These are phyloP conservation scores for Fusarium sp. DNA, from an alignment of 2,329 filamentous ascomycete species.

Conservation along the genomic window DNA sequence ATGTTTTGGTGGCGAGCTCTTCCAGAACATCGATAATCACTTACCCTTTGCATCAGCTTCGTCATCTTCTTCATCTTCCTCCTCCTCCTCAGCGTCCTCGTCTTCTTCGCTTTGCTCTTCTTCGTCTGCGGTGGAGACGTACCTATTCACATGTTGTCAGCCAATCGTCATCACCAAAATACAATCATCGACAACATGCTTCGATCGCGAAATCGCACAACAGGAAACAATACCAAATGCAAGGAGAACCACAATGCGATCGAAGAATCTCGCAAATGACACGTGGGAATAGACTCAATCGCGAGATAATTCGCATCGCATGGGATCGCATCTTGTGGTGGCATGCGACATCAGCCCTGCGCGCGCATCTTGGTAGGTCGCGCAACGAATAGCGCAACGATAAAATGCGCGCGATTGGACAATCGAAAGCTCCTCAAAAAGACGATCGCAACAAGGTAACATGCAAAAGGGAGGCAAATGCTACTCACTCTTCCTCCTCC, in stretches of 20 bases:
- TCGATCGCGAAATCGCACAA: not conserved
- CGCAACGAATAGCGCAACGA: constrained; percentile 21
- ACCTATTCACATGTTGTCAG: constrained; percentile 42
- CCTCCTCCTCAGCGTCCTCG: constrained; percentile 51
- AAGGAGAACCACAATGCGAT: not conserved
- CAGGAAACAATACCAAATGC: not conserved
- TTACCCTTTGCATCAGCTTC: constrained; percentile 47
- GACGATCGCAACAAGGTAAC: constrained; percentile 6
- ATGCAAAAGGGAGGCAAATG: not conserved
- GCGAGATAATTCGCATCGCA: constrained; percentile 1
- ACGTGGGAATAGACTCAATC: not conserved
- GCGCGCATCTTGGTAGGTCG: constrained; percentile 27
- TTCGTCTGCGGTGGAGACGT: constrained; percentile 51
- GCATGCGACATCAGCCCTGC: constrained; percentile 34
- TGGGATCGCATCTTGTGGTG: constrained; percentile 4
- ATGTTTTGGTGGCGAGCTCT: not conserved
- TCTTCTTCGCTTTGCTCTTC: constrained; percentile 54
- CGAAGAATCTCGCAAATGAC: not conserved
- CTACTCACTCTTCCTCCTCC: constrained; percentile 64
- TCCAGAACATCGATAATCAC: constrained; percentile 38
- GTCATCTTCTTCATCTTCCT: constrained; percentile 48
- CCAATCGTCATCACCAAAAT: constrained; percentile 2
- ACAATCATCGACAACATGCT: not conserved
- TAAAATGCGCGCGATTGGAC: constrained; percentile 23
- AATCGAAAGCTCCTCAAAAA: not conserved